These are phyloP conservation scores for Paragyromitra xinjiangensis DNA, from an alignment of 495 filamentous ascomycete species.

Conservation along the genomic window DNA sequence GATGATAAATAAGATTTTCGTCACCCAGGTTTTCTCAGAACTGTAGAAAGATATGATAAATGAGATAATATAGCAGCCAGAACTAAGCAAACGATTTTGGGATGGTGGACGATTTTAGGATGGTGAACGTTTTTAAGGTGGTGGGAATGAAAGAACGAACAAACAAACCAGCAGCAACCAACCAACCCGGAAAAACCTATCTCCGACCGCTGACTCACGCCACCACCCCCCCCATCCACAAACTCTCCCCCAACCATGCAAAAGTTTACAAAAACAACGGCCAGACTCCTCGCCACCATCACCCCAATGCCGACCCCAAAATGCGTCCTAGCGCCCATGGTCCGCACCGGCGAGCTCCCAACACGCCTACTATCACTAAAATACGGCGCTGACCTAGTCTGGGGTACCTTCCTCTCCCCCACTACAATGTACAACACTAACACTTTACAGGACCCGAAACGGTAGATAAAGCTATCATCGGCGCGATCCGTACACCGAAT, in stretches of 20 bases:
- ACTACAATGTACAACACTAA: conserved; percentile 28
- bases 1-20: no score
- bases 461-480: conserved; percentile 88
- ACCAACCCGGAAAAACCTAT: conserved; percentile 3
- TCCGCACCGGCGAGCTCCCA: conserved; percentile 91
- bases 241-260: conserved; percentile 1
- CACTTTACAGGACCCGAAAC: conserved; percentile 78
- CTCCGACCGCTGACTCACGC: background rate
- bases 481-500: conserved; percentile 78
- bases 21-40: no score
- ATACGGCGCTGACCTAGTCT: conserved; percentile 96
- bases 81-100: no score
- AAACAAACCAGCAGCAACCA: background rate
- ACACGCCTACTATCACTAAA: conserved; percentile 85
- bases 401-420: conserved; percentile 67
- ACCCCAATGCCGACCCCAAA: conserved; percentile 60
- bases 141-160: background rate
- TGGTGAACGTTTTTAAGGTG: no score
- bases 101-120: no score
- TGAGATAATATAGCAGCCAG: no score
- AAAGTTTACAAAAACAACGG: no score
- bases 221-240: background rate
- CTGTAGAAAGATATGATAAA: no score
- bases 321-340: conserved; percentile 96
- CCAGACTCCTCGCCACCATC: conserved; percentile 29